These are phyloP conservation scores for Rhinocladiella similis DNA, from an alignment of 2,329 filamentous ascomycete genomes.

Conservation along the genomic window DNA sequence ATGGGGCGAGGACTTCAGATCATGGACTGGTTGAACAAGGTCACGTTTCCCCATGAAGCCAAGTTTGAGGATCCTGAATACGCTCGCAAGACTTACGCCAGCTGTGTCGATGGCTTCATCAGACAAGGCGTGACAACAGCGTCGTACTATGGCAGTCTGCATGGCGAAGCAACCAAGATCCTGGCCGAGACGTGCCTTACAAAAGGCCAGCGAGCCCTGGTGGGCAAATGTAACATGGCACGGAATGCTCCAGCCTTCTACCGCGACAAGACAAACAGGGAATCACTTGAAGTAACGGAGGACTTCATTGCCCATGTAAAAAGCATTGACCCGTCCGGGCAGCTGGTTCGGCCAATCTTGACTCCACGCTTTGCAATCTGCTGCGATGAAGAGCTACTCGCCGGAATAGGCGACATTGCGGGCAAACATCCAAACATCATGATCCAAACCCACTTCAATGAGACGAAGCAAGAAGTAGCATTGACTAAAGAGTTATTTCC, in stretches of 20 bases:
- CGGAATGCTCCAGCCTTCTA: slow-evolving; percentile 44
- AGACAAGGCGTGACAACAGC: slow-evolving; percentile 64
- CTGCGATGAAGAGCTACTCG: slow-evolving; percentile 54
- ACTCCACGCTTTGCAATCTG: slow-evolving; percentile 61
- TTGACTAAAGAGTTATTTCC: slow-evolving; percentile 56
- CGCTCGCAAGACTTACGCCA: slow-evolving; percentile 53
- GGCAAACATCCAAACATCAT: slow-evolving; percentile 46
- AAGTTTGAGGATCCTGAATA: slow-evolving; percentile 58
- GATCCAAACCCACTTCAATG: slow-evolving; percentile 65
- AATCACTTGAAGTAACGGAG: slow-evolving; percentile 25
- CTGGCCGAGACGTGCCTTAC: slow-evolving; percentile 56
- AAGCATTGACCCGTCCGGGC: slow-evolving; percentile 43
- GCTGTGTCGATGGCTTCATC: slow-evolving; percentile 59
- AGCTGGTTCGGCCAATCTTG: slow-evolving; percentile 49
- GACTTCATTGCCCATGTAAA: slow-evolving; percentile 42
- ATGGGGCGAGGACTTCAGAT: slow-evolving; percentile 42
- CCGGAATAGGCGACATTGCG: slow-evolving; percentile 55
- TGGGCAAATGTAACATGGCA: slow-evolving; percentile 65
- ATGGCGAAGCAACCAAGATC: slow-evolving; percentile 57
- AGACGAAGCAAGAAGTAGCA: slow-evolving; percentile 58
- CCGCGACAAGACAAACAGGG: slow-evolving; percentile 29
- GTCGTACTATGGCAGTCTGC: slow-evolving; percentile 60
- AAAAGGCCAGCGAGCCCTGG: slow-evolving; percentile 59
- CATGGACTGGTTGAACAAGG: slow-evolving; percentile 63
- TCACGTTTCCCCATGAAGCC: slow-evolving; percentile 66